Evolutionary conservation across 306 rosid species (phyloP).

Genomic region (Pueraria montana): DNA sequence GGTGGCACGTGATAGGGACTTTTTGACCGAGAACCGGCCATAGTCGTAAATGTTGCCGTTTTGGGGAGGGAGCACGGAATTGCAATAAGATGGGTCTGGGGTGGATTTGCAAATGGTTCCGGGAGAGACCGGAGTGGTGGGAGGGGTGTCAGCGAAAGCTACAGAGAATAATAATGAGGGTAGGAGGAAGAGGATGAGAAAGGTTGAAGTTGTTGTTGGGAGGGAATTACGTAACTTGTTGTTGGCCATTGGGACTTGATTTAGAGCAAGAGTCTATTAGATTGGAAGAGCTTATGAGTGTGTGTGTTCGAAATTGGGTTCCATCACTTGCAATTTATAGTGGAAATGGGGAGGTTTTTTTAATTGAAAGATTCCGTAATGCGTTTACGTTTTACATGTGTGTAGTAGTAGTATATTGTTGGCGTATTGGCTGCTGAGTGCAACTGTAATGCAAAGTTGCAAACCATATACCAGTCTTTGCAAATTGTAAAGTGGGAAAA

Average conservation of each 20-base stretch:
- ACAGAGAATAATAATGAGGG: constrained; percentile 5
- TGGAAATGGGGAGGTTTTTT: neutral
- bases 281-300: neutral
- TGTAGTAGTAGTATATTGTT: neutral
- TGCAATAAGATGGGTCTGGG: constrained; percentile 76
- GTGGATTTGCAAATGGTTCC: constrained; percentile 63
- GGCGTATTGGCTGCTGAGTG: neutral
- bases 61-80: constrained; percentile 57
- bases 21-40: constrained; percentile 61
- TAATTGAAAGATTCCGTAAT: neutral
- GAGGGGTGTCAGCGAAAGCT: constrained; percentile 39
- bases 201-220: constrained; percentile 8
- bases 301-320: neutral
- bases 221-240: constrained; percentile 37
- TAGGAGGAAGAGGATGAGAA: constrained; percentile 30
- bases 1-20: constrained; percentile 63
- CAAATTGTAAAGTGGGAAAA: neutral
- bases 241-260: constrained; percentile 41
- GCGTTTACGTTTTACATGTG: constrained; percentile 6
- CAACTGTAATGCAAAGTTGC: neutral
- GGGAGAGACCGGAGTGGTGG: constrained; percentile 48
- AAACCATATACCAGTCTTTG: neutral
- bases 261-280: neutral
- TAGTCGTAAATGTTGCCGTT: constrained; percentile 63
- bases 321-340: constrained; percentile 25